Conservation (phyloP, 331 rosid genomes). For the Malus hybrid region DNA sequence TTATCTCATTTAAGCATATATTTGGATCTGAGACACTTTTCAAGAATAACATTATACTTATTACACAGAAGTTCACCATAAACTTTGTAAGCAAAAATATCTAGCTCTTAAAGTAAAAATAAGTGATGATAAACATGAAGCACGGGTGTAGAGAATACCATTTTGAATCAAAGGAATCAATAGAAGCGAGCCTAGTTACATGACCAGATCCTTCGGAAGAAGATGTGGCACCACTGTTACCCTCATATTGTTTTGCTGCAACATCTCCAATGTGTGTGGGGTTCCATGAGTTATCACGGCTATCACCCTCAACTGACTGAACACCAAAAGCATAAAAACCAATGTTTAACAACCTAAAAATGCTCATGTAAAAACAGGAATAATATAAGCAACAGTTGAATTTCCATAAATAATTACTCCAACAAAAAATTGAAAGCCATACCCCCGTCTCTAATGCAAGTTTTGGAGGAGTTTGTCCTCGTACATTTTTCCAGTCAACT, state of each 20-base stretch:
- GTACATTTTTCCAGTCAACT: conserved; percentile 66
- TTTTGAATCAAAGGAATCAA: conserved; percentile 96
- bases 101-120: not conserved
- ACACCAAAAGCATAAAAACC: conserved; percentile 22
- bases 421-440: conserved; percentile 13
- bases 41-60: not conserved
- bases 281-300: conserved; percentile 65
- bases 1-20: not conserved
- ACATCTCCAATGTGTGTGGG: conserved; percentile 79
- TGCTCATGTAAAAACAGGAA: not conserved
- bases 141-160: conserved; percentile 47
- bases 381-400: not conserved
- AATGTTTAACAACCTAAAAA: not conserved
- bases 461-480: conserved; percentile 63
- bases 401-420: conserved; percentile 9
- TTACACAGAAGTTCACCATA: conserved; percentile 3
- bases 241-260: conserved; percentile 47
- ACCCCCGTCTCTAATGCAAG: conserved; percentile 70
- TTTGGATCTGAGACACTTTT: not conserved
- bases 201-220: conserved; percentile 56
- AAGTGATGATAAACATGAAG: conserved; percentile 4
- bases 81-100: not conserved
- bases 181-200: conserved; percentile 87
- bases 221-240: conserved; percentile 44
- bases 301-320: conserved; percentile 43